These are phyloP conservation scores for Solanum chilense DNA, from an alignment of 257 asterid genomes.

Conservation along the genomic window DNA sequence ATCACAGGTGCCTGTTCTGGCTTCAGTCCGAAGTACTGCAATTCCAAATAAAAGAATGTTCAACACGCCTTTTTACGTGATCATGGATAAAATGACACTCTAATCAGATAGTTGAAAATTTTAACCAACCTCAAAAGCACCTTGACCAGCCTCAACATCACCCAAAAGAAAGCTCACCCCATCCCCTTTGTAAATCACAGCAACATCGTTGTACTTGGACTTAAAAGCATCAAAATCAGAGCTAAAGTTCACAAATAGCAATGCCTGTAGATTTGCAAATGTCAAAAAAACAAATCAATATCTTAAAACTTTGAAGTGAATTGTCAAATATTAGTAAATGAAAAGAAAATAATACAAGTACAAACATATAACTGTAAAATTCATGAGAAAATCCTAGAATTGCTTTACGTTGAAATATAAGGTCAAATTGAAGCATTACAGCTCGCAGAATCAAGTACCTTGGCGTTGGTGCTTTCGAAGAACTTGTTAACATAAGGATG, in stretches of 20 bases:
- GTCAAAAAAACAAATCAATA: not conserved
- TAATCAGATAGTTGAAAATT: not conserved
- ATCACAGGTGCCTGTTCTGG: constrained; percentile 56
- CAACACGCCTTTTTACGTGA: not conserved
- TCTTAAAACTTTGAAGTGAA: not conserved
- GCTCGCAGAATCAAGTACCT: constrained; percentile 29
- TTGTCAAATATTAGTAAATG: not conserved
- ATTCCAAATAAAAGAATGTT: constrained; percentile 1
- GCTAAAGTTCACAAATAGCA: constrained; percentile 68
- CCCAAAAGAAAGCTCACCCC: constrained; percentile 68
- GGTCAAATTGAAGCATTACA: not conserved
- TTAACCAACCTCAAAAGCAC: constrained; percentile 62
- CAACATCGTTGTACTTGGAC: constrained; percentile 48
- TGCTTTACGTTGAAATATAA: not conserved
- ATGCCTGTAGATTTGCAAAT: constrained; percentile 29
- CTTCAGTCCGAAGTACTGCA: constrained; percentile 74
- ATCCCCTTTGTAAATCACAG: constrained; percentile 49
- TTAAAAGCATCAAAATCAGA: constrained; percentile 43
- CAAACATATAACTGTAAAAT: not conserved
- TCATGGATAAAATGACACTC: not conserved
- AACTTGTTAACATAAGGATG: constrained; percentile 47
- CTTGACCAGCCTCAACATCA: constrained; percentile 43
- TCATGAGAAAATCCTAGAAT: not conserved
- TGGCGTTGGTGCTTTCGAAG: constrained; percentile 31
- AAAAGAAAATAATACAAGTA: not conserved